Evolutionary conservation across 164 flowering plant genomes (phyloP), one percentile per base, ranked within the genome.

Genomic region (Sextonia rubra): DNA sequence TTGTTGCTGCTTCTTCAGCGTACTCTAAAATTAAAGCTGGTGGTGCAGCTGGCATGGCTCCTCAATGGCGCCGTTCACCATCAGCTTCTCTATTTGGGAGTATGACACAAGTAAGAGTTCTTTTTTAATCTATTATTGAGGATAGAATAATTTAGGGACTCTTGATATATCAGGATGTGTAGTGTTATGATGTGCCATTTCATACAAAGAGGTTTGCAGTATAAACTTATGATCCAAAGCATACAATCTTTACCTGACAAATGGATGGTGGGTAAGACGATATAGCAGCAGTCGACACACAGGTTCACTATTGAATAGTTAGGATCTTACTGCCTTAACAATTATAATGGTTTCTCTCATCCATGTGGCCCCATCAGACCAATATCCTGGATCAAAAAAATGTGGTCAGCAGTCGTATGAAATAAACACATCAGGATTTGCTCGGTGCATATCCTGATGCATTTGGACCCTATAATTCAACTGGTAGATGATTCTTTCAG

Each of bases 21-120:
- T 70, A 96, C 99, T 71, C 72, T 96, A 68, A 93, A 96, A n/a
- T n/a, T n/a, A n/a, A n/a, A 82, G 98, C 97, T 37, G 87, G 93
- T 80, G 98, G 97, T 77, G 97, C 94, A 37, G 91, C 97, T 74
- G 98, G 97, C 69, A 83, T 89, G 86, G 83, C 97, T 80, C 94
- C 99, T 73, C 97, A 89, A 65, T 90, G 93, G 47, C 91, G 98
- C 12, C 83, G 97, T 66, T 85, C 98, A 67, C 85, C 96, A 48
- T 92, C 98, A 26, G 91, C 97, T 62, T 85, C 94, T 14, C 80
- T 96, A 3, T 93, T 93, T 79, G 97, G 97, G 77, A 91, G 98
- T 79, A 92, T 92, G 98, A 92, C 99, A 29, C 93, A 86, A 83
- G 98, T 91, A 82, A 84, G 68, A 26, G 11, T 24, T 4, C 47